phyloP scores from a whole-genome alignment of 2,329 filamentous ascomycete genomes.

The Sporothrix pseudoabietina region DNA sequence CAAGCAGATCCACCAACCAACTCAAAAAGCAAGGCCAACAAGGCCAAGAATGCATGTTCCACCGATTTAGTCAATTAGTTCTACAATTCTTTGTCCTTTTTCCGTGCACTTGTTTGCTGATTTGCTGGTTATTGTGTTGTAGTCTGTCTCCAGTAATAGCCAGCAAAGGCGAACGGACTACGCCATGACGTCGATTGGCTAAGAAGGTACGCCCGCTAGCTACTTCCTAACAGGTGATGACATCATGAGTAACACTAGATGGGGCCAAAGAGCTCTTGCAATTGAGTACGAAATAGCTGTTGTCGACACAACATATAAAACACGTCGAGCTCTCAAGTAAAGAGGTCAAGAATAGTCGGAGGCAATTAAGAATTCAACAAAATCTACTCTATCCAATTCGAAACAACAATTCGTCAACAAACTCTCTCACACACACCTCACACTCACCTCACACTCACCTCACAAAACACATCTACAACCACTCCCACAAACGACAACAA shows the following conservation, averaged over 20 bases:
- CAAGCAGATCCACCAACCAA: conserved; percentile 1
- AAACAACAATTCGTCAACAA: neutral
- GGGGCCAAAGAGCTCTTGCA: neutral
- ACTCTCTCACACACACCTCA: neutral
- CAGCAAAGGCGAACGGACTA: neutral
- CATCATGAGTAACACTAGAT: conserved; percentile 12
- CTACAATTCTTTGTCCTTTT: conserved; percentile 6
- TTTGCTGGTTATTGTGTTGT: neutral
- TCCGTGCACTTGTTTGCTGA: neutral
- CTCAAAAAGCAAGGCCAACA: neutral
- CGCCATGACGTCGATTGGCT: conserved; percentile 20
- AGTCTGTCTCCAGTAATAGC: neutral
- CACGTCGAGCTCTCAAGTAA: neutral
- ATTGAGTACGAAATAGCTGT: neutral
- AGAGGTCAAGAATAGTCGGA: neutral
- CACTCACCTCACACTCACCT: neutral
- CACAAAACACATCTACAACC: neutral
- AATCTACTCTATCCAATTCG: neutral
- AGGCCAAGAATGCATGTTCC: neutral
- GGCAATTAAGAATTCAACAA: neutral
- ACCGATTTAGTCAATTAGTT: neutral
- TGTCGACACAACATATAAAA: conserved; percentile 15
- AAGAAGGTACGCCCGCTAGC: neutral
- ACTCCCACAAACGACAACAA: neutral
- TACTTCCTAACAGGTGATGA: neutral